Evolutionary conservation across 2,329 filamentous ascomycete species (phyloP).

Genomic region (Didymella pomorum): DNA sequence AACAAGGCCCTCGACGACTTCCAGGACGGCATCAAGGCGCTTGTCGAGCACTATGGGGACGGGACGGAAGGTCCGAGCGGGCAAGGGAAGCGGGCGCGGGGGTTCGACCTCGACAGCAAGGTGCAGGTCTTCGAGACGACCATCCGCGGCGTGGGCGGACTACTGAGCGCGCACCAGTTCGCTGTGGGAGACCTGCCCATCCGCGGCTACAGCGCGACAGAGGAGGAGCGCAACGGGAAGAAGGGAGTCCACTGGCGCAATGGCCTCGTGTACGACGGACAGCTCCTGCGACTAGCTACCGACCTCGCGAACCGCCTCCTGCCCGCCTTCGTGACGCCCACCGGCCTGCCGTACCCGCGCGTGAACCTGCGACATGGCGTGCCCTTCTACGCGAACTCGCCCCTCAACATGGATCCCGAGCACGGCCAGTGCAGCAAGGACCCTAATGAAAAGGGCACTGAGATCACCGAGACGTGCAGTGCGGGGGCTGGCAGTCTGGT

Average conservation of each 20-base stretch:
- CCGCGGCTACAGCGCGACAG: constrained; percentile 70
- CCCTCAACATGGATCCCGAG: constrained; percentile 69
- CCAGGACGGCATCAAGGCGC: constrained; percentile 76
- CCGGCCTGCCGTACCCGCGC: constrained; percentile 91
- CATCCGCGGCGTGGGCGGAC: constrained; percentile 87
- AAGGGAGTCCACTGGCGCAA: constrained; percentile 73
- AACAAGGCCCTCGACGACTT: constrained; percentile 67
- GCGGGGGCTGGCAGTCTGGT: constrained; percentile 96
- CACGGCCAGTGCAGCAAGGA: constrained; percentile 58
- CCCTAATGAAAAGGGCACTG: constrained; percentile 59
- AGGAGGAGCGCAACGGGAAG: constrained; percentile 44
- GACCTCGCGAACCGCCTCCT: constrained; percentile 85
- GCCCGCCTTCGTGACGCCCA: constrained; percentile 89
- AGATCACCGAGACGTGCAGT: constrained; percentile 96
- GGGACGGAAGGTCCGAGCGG: constrained; percentile 74
- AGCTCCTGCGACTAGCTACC: constrained; percentile 85
- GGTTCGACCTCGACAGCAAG: constrained; percentile 96
- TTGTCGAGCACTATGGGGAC: constrained; percentile 88
- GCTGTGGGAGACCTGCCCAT: constrained; percentile 91
- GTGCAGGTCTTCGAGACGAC: constrained; percentile 99
- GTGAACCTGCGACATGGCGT: constrained; percentile 92
- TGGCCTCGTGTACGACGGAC: constrained; percentile 84
- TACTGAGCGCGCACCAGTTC: constrained; percentile 93
- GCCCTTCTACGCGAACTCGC: constrained; percentile 89
- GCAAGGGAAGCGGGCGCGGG: constrained; percentile 74